Base-by-base conservation (phyloP, 192 early-diverging fungal genomes). In the Coemansia sp. region DNA sequence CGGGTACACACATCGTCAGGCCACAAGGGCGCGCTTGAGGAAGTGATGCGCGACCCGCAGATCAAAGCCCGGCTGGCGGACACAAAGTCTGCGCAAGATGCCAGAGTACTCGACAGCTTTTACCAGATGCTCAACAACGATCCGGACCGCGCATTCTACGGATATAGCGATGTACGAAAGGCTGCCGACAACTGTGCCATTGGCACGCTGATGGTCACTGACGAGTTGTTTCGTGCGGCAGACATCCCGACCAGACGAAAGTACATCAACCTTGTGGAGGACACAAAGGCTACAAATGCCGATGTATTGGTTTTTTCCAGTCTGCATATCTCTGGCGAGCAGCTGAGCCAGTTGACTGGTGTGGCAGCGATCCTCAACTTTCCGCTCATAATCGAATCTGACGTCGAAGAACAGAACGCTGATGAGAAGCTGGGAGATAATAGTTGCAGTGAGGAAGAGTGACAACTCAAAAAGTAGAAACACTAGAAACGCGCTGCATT, bases 301-400 rank as follows among this genome's bases (percentile, higher is more conserved):
- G 85, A 86, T 30, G 91, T 93, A 6, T 82, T 90, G 63, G 84
- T 99, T 10, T 95, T 97, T 67, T 97, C 95, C 15, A 91, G 91
- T 57, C 69, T 97, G 55, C 97, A 99, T 67, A 91, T 93, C 0
- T 93, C 93, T 1, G 97, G 97, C 57, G 97, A 99, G 80, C 93
- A 97, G 73, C 82, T 99, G 14, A 88, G 86, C 64, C 94, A 97
- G 77, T 76, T 99, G 37, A 89, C 94, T 19, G 97, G 97, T 25
- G 91, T 99, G 6, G 97, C 97, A 10, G 93, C 94, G 5, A 92
- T 95, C 45, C 78, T 96, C 38, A 90, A 86, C 54, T 99, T 96
- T 57, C 92, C 95, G n/a, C 62, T 99, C 47, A 88, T 94, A 22
- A 72, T 92, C 41, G 93, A 95, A 27, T 88, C 87, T 11, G 89